phyloP scores from a whole-genome alignment of 164 flowering plant species.

The Magnolia officinalis region DNA sequence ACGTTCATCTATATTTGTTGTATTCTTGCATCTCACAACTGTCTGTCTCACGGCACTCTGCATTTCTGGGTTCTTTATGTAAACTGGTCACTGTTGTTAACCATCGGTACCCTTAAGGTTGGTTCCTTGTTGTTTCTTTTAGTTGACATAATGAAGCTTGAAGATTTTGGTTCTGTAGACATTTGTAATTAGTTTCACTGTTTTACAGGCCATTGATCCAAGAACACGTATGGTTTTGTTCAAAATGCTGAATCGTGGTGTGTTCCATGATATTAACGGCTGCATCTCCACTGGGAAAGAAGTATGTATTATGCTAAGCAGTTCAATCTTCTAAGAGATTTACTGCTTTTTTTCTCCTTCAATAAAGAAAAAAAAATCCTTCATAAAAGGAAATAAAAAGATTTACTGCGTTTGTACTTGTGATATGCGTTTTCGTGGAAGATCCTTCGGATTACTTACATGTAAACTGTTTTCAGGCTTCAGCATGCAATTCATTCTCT shows the following conservation, averaged over 20 bases:
- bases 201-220: conserved; percentile 88
- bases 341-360: background rate
- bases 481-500: background rate
- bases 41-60: too few species aligned
- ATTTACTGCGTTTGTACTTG: background rate
- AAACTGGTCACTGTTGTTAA: background rate
- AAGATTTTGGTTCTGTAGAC: background rate
- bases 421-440: background rate
- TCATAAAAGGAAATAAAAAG: background rate
- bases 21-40: too few species aligned
- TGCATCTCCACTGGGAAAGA: conserved; percentile 99
- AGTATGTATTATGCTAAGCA: conserved; percentile 38
- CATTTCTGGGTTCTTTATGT: background rate
- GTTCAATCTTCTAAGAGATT: background rate
- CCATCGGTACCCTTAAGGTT: background rate
- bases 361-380: background rate
- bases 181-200: background rate
- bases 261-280: conserved; percentile 88
- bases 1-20: too few species aligned
- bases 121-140: background rate
- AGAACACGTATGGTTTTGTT: conserved; percentile 91
- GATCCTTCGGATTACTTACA: background rate
- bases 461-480: background rate
- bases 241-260: conserved; percentile 89
- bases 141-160: background rate